These are phyloP conservation scores for Penicillium desertorum DNA, from an alignment of 495 filamentous ascomycete species.

Conservation along the genomic window DNA sequence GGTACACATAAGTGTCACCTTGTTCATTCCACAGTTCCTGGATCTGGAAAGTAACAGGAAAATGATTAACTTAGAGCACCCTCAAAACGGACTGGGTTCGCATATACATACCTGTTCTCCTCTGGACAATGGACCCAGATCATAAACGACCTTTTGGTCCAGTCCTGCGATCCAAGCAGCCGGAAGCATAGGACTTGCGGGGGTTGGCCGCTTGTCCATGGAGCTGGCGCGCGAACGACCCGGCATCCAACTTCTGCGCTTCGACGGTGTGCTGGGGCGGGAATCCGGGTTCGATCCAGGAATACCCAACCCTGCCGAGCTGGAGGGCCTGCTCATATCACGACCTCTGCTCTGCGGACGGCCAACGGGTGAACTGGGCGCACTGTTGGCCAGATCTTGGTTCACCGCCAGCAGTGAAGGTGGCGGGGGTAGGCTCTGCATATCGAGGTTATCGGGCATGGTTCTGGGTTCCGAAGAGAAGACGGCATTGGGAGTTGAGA, in stretches of 20 bases:
- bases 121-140: slow-evolving; percentile 53
- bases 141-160: slow-evolving; percentile 60
- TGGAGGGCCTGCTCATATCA: slow-evolving; percentile 38
- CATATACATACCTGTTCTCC: slow-evolving; percentile 57
- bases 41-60: slow-evolving; percentile 48
- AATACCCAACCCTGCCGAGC: slow-evolving; percentile 40
- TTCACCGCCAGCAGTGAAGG: slow-evolving; percentile 47
- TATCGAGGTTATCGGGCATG: slow-evolving; percentile 33
- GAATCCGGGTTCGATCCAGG: slow-evolving; percentile 40
- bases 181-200: slow-evolving; percentile 22
- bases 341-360: slow-evolving; percentile 45
- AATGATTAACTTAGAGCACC: background rate
- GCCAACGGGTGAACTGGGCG: slow-evolving; percentile 33
- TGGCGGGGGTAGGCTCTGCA: slow-evolving; percentile 43
- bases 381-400: slow-evolving; percentile 40
- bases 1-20: slow-evolving; percentile 80
- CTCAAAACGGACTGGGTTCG: background rate
- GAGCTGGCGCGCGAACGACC: slow-evolving; percentile 44
- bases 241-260: slow-evolving; percentile 57
- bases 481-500: slow-evolving; percentile 36
- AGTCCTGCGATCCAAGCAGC: slow-evolving; percentile 64
- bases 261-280: slow-evolving; percentile 43
- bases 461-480: slow-evolving; percentile 32
- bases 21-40: slow-evolving; percentile 85
- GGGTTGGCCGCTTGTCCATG: slow-evolving; percentile 27